Evolutionary conservation across 2,329 filamentous ascomycete species (phyloP), one percentile per base, ranked within the genome.

Genomic region (Apiospora sp.): DNA sequence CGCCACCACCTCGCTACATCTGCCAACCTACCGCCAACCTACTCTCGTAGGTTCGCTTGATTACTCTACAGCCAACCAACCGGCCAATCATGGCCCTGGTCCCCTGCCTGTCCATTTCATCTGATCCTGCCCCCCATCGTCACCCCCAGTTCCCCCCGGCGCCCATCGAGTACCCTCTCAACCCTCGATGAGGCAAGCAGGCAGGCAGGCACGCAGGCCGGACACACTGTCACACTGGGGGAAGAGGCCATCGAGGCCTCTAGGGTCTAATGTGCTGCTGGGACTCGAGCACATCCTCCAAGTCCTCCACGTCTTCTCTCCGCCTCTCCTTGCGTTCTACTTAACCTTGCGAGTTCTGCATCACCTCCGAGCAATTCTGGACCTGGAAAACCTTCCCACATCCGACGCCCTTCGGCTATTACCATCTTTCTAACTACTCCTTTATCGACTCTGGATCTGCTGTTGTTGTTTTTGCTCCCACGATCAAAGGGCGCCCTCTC

Each of bases 401-500:
- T 70, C 68, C 68, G 68, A 70, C 48, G 48, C 68, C 37, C 27
- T 68, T 68, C 37, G 67, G 41, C 67, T 48, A 48, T 68, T 68
- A 34, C n/a, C 67, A 41, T 64, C 34, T 41, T 64, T 64, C 58
- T 64, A 41, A 61, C 22, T 51, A 5, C 58, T 41, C 27, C 54
- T 37, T 41, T 37, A 64, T 64, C 58, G 58, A 64, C 19, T 37
- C 30, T 64, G 30, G 34, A n/a, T 41, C 34, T 58, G 37, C 34
- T 64, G 58, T 64, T 64, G 58, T 19, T 37, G 58, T 24, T 22
- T 64, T 64, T 64, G 30, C 30, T 41, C 12, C 34, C 34, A n/a
- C 12, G 58, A 41, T 41, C 22, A 34, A 64, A 64, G 58, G 58
- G 58, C 58, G 58, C 58, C 58, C 58, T 64, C 58, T 64, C 19